A percentile compares a stretch with the other conserved stretches of the same genome.
Conservation (phyloP, 2,329 filamentous ascomycete species). For the Xylariaceae sp. region DNA sequence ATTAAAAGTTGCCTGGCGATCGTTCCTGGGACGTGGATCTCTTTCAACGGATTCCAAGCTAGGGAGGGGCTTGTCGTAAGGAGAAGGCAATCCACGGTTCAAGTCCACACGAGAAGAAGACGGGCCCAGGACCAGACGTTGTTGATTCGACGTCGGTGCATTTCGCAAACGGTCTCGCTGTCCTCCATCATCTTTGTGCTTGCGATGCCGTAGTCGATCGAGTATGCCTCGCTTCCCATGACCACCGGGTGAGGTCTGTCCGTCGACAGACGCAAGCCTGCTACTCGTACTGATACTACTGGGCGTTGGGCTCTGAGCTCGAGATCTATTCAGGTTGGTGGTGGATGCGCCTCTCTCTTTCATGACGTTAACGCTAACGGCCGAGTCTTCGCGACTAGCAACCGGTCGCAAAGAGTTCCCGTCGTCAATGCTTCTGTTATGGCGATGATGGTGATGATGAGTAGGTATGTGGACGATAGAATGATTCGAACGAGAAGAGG, state of each 20-base stretch:
- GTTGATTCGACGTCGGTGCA: slow-evolving; percentile 47
- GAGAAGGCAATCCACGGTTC: slow-evolving; percentile 33
- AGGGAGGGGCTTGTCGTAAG: slow-evolving; percentile 32
- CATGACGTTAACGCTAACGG: slow-evolving; percentile 41
- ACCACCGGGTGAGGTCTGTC: slow-evolving; percentile 55
- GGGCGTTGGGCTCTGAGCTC: slow-evolving; percentile 78
- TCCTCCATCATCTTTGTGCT: slow-evolving; percentile 48
- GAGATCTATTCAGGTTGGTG: slow-evolving; percentile 41
- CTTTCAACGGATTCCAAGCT: slow-evolving; percentile 19
- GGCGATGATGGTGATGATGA: slow-evolving; percentile 54
- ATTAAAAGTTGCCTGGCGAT: slow-evolving; percentile 51
- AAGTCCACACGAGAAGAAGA: slow-evolving; percentile 47
- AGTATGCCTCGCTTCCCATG: slow-evolving; percentile 49
- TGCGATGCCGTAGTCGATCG: slow-evolving; percentile 46
- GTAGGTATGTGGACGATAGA: slow-evolving; percentile 62
- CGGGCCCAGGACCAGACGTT: slow-evolving; percentile 42
- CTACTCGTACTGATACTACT: slow-evolving; percentile 62
- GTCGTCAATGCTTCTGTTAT: slow-evolving; percentile 68
- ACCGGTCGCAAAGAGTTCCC: slow-evolving; percentile 64
- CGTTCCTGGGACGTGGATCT: slow-evolving; percentile 19
- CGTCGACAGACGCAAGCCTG: slow-evolving; percentile 45
- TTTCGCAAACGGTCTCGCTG: slow-evolving; percentile 40
- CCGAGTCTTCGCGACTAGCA: slow-evolving; percentile 71
- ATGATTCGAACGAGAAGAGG: slow-evolving; percentile 56
- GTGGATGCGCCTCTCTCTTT: slow-evolving; percentile 50